phyloP scores from a whole-genome alignment of 108 stramenopile genomes.

The Fragilaria radians region DNA sequence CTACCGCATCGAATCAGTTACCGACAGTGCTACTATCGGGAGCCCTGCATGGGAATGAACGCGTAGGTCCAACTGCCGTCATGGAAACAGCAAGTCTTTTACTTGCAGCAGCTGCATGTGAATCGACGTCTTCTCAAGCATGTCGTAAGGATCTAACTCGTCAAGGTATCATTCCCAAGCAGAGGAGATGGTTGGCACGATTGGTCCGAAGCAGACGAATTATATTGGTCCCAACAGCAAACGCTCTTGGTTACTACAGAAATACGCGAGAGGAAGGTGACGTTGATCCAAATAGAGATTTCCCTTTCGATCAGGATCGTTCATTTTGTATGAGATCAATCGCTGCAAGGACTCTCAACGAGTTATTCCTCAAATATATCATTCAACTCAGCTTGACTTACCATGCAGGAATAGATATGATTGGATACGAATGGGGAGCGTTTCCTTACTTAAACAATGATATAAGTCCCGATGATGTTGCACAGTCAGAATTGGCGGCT shows the following conservation, averaged over 20 bases:
- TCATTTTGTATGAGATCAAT: slow-evolving; percentile 70
- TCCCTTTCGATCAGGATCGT: slow-evolving; percentile 56
- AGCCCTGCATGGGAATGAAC: slow-evolving; percentile 73
- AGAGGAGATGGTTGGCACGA: slow-evolving; percentile 53
- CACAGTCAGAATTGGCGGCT: slow-evolving; percentile 31
- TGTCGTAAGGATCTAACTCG: slow-evolving; percentile 30
- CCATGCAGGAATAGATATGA: slow-evolving; percentile 89
- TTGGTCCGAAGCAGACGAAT: slow-evolving; percentile 61
- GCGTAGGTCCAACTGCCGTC: slow-evolving; percentile 63
- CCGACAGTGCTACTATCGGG: slow-evolving; percentile 81
- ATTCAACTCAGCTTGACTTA: slow-evolving; percentile 83
- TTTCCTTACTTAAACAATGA: slow-evolving; percentile 21
- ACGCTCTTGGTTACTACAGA: slow-evolving; percentile 63
- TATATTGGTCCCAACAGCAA: slow-evolving; percentile 66
- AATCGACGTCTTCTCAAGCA: slow-evolving; percentile 17
- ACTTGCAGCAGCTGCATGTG: slow-evolving; percentile 46
- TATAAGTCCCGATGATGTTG: slow-evolving; percentile 45
- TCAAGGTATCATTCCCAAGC: slow-evolving; percentile 21
- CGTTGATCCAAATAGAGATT: slow-evolving; percentile 90
- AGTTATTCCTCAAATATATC: slow-evolving; percentile 67
- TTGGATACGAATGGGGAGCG: slow-evolving; percentile 91
- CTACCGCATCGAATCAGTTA: slow-evolving; percentile 25
- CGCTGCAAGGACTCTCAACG: slow-evolving; percentile 78
- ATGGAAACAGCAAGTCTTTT: slow-evolving; percentile 52
- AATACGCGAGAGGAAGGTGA: slow-evolving; percentile 23